These are phyloP conservation scores for Parascedosporium putredinis DNA, from an alignment of 2,329 filamentous ascomycete genomes.

Conservation along the genomic window DNA sequence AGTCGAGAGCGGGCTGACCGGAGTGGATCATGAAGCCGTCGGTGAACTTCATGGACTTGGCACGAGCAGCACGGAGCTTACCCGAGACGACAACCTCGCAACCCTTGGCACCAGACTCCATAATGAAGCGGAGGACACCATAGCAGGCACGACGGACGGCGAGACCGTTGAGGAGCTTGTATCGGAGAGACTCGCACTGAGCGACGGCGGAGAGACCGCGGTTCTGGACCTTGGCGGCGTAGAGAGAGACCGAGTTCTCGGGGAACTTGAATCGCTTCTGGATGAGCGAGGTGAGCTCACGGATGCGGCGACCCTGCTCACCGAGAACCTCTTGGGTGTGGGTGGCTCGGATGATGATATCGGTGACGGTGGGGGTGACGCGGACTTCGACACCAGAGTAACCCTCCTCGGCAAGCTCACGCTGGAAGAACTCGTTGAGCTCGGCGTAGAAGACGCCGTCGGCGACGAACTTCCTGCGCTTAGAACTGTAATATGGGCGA, in stretches of 20 bases:
- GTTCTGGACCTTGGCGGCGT: conserved; percentile 99
- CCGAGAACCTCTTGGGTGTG: conserved; percentile 99
- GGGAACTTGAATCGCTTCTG: conserved; percentile 99
- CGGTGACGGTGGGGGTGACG: conserved; percentile 98
- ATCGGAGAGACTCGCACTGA: conserved; percentile 99
- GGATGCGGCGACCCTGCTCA: conserved; percentile 99
- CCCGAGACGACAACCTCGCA: conserved; percentile 99
- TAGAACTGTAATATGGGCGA: conserved; percentile 49
- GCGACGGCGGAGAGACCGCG: conserved; percentile 98
- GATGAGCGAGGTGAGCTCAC: conserved; percentile 99
- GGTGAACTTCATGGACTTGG: conserved; percentile 99
- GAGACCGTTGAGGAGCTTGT: conserved; percentile 99
- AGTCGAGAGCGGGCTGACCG: conserved; percentile 98
- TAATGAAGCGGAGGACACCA: conserved; percentile 99
- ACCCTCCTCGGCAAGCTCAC: conserved; percentile 98
- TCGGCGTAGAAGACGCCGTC: conserved; percentile 99
- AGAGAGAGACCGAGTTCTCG: conserved; percentile 99
- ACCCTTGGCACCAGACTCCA: conserved; percentile 99
- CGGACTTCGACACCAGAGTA: conserved; percentile 99
- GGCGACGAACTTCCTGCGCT: conserved; percentile 88
- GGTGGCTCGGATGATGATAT: conserved; percentile 99
- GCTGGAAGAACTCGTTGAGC: conserved; percentile 99
- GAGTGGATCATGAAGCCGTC: conserved; percentile 99
- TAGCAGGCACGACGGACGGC: conserved; percentile 98
- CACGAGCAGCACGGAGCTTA: conserved; percentile 97